These are phyloP conservation scores for Stephanodiscus minutulus DNA, from an alignment of 108 stramenopile genomes.

Conservation along the genomic window DNA sequence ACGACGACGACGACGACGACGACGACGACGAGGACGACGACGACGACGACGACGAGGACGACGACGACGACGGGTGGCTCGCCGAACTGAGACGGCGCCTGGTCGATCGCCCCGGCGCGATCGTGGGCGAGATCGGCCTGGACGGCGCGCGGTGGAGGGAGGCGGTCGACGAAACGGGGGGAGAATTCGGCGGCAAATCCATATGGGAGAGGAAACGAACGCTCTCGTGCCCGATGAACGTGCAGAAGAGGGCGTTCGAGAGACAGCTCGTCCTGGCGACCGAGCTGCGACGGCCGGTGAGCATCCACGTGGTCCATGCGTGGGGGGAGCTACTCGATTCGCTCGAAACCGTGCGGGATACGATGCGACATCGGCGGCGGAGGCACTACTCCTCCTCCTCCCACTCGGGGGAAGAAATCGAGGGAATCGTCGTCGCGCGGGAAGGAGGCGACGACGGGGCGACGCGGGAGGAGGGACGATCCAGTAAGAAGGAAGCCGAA, in stretches of 20 bases:
- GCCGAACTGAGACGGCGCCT: constrained; percentile 49
- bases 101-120: constrained; percentile 48
- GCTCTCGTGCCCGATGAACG: constrained; percentile 60
- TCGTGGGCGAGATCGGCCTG: constrained; percentile 87
- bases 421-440: not conserved
- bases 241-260: constrained; percentile 67
- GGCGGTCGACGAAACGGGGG: constrained; percentile 5
- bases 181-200: not conserved
- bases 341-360: constrained; percentile 27
- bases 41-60: constrained; percentile 11
- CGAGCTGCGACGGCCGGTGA: constrained; percentile 69
- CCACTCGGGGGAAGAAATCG: constrained; percentile 10
- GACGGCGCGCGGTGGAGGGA: constrained; percentile 67
- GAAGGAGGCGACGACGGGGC: not conserved
- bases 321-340: constrained; percentile 71
- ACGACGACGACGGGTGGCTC: constrained; percentile 51
- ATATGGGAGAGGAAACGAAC: constrained; percentile 59
- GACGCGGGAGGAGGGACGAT: constrained; percentile 8
- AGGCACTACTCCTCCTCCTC: constrained; percentile 15
- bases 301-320: constrained; percentile 78
- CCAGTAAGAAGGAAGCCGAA: not conserved
- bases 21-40: constrained; percentile 7
- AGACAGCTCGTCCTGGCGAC: constrained; percentile 68
- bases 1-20: constrained; percentile 6
- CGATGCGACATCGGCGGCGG: constrained; percentile 11